These are phyloP conservation scores for Candida bentonensis DNA, from an alignment of 805 yeast species.

Conservation along the genomic window DNA sequence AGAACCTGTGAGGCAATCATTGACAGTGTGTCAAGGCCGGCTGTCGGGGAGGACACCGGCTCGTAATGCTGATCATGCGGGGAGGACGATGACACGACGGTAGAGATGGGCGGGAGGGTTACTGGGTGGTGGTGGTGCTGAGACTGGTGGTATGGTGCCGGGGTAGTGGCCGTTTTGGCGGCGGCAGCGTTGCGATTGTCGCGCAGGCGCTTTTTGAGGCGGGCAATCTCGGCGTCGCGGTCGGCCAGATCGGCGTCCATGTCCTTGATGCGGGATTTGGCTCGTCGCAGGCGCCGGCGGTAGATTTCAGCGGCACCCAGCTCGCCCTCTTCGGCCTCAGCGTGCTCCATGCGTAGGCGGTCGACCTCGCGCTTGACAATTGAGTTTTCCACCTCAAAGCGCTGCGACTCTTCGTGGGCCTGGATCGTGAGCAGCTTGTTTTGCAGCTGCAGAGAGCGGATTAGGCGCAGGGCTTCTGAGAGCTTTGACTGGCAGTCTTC, in stretches of 20 bases:
- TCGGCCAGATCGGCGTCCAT: slow-evolving; percentile 29
- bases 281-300: slow-evolving; percentile 24
- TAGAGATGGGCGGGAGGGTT: not conserved
- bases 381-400: slow-evolving; percentile 34
- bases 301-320: slow-evolving; percentile 24
- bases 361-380: slow-evolving; percentile 35
- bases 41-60: not conserved
- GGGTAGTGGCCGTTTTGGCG: not conserved
- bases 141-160: not conserved
- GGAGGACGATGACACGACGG: not conserved
- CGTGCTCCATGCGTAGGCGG: slow-evolving; percentile 25
- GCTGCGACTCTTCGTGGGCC: slow-evolving; percentile 29
- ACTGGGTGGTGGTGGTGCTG: too few relatives aligned
- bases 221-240: slow-evolving; percentile 31
- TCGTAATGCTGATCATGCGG: not conserved
- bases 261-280: slow-evolving; percentile 31
- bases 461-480: not conserved
- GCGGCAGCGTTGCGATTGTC: slow-evolving; percentile 2
- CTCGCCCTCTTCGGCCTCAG: slow-evolving; percentile 21
- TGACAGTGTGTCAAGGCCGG: not conserved
- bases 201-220: slow-evolving; percentile 23
- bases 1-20: slow-evolving; percentile 5
- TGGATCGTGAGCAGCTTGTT: slow-evolving; percentile 29
- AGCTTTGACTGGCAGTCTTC: not conserved
- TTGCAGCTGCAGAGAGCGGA: slow-evolving; percentile 18